Conservation (phyloP, 2,329 filamentous ascomycete genomes). For the Fusarium ramigenum region DNA sequence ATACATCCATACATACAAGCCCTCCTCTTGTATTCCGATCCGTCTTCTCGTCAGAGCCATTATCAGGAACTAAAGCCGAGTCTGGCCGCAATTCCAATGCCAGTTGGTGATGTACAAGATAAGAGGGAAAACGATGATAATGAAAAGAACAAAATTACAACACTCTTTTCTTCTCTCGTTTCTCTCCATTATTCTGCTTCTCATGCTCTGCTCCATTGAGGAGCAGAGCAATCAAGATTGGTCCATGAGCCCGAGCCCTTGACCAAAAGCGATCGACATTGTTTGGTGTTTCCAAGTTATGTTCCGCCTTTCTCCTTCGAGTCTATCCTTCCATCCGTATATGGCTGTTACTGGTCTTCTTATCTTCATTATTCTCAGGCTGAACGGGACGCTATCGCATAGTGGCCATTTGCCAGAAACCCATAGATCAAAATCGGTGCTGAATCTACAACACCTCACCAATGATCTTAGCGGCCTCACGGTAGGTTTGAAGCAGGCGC, state of each 20-base stretch:
- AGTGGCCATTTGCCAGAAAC: slow-evolving; percentile 14
- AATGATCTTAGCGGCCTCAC: slow-evolving; percentile 97
- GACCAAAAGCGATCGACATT: slow-evolving; percentile 27
- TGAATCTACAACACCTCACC: slow-evolving; percentile 83
- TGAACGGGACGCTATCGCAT: slow-evolving; percentile 22
- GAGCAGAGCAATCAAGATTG: slow-evolving; percentile 26
- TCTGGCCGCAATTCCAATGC: slow-evolving; percentile 39
- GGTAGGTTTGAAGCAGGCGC: slow-evolving; percentile 92
- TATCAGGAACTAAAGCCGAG: slow-evolving; percentile 34
- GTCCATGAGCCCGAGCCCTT: slow-evolving; percentile 20
- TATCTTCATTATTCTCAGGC: slow-evolving; percentile 35
- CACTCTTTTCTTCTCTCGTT: slow-evolving; percentile 29
- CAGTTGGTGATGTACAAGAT: slow-evolving; percentile 43
- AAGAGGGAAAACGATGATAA: slow-evolving; percentile 21
- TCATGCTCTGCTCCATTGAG: neutral
- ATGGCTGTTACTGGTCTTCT: slow-evolving; percentile 20
- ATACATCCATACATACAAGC: slow-evolving; percentile 39
- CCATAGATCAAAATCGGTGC: neutral
- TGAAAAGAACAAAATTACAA: slow-evolving; percentile 37
- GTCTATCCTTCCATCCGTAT: slow-evolving; percentile 28
- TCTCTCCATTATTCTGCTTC: slow-evolving; percentile 13
- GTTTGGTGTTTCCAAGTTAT: slow-evolving; percentile 26
- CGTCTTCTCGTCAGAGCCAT: slow-evolving; percentile 30
- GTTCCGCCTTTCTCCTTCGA: slow-evolving; percentile 26
- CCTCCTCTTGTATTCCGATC: slow-evolving; percentile 24